Evolutionary conservation across 2,329 filamentous ascomycete genomes (phyloP).

Genomic region (Nemania sp.): DNA sequence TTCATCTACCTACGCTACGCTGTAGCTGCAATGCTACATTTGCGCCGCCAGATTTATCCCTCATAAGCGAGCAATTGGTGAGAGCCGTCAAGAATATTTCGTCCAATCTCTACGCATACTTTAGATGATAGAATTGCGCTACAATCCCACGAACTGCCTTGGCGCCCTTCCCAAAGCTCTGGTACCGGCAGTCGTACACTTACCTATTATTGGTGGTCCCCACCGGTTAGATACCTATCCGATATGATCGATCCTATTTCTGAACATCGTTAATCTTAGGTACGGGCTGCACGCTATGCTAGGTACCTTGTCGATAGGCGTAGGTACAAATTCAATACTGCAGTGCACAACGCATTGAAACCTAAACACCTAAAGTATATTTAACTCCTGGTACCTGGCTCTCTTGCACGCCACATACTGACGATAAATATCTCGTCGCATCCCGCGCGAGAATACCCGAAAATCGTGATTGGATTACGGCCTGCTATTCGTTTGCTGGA

Average conservation of each 20-base stretch:
- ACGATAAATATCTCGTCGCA: conserved; percentile 19
- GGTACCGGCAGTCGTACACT: conserved; percentile 27
- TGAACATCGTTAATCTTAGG: background rate
- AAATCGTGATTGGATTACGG: conserved; percentile 23
- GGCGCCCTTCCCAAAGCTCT: conserved; percentile 29
- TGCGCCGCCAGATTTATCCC: conserved; percentile 8
- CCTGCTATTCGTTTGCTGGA: conserved; percentile 19
- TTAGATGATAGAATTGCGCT: conserved; percentile 1
- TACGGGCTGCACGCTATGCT: background rate
- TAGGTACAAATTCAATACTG: background rate
- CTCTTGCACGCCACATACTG: background rate
- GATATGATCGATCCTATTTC: conserved; percentile 13
- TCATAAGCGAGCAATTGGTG: conserved; percentile 5
- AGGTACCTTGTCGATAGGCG: too few species aligned
- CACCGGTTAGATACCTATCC: conserved; percentile 1
- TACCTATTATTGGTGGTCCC: conserved; percentile 14
- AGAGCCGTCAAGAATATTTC: background rate
- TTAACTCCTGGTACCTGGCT: conserved; percentile 4
- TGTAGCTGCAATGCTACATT: conserved; percentile 26
- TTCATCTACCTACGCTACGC: background rate
- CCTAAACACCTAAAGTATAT: background rate
- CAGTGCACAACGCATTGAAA: background rate
- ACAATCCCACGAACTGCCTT: conserved; percentile 18
- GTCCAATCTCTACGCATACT: conserved; percentile 7
- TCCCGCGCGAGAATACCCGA: conserved; percentile 24